Evolutionary conservation across 2,329 filamentous ascomycete genomes (phyloP), one percentile per base, ranked within the genome.

Genomic region (Penicillium psychrosexuale): DNA sequence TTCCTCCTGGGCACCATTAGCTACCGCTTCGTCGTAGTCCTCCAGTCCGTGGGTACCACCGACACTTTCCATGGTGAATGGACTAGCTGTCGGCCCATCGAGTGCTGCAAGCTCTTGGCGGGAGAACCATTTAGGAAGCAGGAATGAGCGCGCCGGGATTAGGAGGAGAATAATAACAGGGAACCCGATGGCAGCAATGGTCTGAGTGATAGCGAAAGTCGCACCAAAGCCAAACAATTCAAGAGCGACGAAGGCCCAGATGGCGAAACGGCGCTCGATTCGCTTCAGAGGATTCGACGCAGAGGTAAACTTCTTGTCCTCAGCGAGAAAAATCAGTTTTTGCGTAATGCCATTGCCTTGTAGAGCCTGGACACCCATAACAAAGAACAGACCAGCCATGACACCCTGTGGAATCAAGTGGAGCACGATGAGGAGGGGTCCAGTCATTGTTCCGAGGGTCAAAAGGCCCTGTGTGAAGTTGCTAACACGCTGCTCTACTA

Each of bases 131-230:
- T 75, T 74, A 0, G 88, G 88, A 61, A 91, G 76, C 6, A 90
- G 57, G 56, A 84, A 75, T 1, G 85, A 82, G 8, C 88, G 80
- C 2, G 86, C 72, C 0, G 88, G 88, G 24, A 91, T 85, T 5
- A 91, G 77, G 15, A 84, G 72, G 45, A 91, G 73, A 65, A 91
- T 90, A 60, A 90, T 82, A 34, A 91, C 80, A 8, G 89, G 89
- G 62, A 92, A 93, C 0, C 89, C 89, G 11, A 93, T 89, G 2
- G 89, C 89, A 3, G 89, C 89, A 47, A 92, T 87, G 0, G 89
- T 92, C 74, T 93, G 86, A 0, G 89, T 91, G 65, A 92, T 89
- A 56, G 89, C 89, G 69, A 93, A 91, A 0, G 89, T 93, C 22
- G 86, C 88, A 3, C 80, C 89, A 63, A 92, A 91, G 0, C 84